Conservation (phyloP, 176 grass and related monocot species). For the Musa beccarii region DNA sequence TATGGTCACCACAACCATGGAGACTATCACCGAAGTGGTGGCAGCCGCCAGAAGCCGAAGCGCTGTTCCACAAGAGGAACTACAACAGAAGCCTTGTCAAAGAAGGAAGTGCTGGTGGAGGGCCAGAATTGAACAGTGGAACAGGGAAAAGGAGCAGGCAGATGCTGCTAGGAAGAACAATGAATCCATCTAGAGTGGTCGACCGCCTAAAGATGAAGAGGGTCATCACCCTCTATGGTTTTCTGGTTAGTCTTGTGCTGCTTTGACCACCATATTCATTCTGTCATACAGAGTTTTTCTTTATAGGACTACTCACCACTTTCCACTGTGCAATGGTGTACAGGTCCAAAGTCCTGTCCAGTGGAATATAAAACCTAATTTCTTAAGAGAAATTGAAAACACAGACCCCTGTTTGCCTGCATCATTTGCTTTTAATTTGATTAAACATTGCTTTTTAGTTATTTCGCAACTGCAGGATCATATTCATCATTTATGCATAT, state of each 20-base stretch:
- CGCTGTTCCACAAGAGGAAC: neutral
- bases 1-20: slow-evolving; percentile 1
- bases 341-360: slow-evolving; percentile 29
- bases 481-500: neutral
- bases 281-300: neutral
- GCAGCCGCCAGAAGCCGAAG: slow-evolving; percentile 13
- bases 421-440: neutral
- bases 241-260: neutral
- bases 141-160: slow-evolving; percentile 20
- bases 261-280: neutral
- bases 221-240: neutral
- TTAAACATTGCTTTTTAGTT: neutral
- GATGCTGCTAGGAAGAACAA: slow-evolving; percentile 13
- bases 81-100: slow-evolving; percentile 17
- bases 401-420: neutral
- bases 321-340: slow-evolving; percentile 30
- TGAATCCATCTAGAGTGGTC: neutral
- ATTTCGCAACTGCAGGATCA: neutral
- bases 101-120: slow-evolving; percentile 22
- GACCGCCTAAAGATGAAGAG: neutral
- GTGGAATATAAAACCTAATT: slow-evolving; percentile 15
- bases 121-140: slow-evolving; percentile 27
- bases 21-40: neutral
- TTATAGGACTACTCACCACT: slow-evolving; percentile 9
- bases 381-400: slow-evolving; percentile 6